These are phyloP conservation scores for Myxozyma monticola DNA, from an alignment of 805 yeast species.

Conservation along the genomic window DNA sequence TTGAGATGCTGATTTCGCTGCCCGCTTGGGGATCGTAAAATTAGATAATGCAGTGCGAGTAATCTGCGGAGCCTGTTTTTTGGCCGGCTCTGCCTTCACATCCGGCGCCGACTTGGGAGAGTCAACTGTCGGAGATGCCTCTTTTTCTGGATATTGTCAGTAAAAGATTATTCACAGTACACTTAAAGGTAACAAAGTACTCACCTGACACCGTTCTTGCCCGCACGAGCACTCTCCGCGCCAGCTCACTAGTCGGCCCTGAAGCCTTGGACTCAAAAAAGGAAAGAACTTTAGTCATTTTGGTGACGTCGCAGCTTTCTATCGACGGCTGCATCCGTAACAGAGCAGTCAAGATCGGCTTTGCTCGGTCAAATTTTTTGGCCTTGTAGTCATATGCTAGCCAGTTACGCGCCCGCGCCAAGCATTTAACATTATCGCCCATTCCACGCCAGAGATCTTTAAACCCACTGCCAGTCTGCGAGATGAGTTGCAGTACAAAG, in stretches of 20 bases:
- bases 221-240: slow-evolving; percentile 15
- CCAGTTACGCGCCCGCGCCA: slow-evolving; percentile 34
- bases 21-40: slow-evolving; percentile 13
- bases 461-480: slow-evolving; percentile 10
- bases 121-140: slow-evolving; percentile 5
- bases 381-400: slow-evolving; percentile 28
- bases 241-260: slow-evolving; percentile 17
- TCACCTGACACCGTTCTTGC: slow-evolving; percentile 13
- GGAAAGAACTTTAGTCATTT: slow-evolving; percentile 29
- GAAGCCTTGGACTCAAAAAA: slow-evolving; percentile 21
- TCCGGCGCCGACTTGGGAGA: too few relatives aligned
- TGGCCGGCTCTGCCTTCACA: too few relatives aligned
- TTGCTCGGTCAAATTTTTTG: slow-evolving; percentile 22
- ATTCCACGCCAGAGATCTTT: slow-evolving; percentile 25
- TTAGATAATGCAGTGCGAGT: slow-evolving; percentile 9
- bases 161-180: too few relatives aligned
- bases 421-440: slow-evolving; percentile 19
- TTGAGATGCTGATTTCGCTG: background rate
- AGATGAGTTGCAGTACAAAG: slow-evolving; percentile 14
- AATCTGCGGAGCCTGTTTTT: slow-evolving; percentile 6
- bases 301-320: slow-evolving; percentile 23
- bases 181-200: background rate
- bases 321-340: slow-evolving; percentile 18
- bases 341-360: slow-evolving; percentile 17
- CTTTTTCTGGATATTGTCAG: slow-evolving; percentile 1